Evolutionary conservation across 1,139 yeast genomes (phyloP).

Genomic region (Geotrichum aggregatum): DNA sequence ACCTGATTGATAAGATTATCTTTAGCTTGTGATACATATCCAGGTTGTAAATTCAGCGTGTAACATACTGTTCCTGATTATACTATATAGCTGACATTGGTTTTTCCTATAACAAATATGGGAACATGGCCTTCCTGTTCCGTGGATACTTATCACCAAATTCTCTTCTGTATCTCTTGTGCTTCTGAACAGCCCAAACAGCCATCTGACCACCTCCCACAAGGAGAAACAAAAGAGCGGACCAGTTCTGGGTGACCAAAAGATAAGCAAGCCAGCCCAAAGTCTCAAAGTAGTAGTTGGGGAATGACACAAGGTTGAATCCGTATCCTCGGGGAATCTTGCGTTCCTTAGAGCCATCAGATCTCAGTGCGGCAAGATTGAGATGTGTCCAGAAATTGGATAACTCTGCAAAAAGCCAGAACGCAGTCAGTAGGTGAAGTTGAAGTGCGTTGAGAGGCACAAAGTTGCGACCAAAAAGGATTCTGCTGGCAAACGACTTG

Average conservation of each 20-base stretch:
- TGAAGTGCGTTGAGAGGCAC: slow-evolving; percentile 25
- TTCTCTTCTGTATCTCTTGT: slow-evolving; percentile 59
- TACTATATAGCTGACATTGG: no score
- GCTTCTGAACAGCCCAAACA: slow-evolving; percentile 73
- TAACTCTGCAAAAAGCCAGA: slow-evolving; percentile 64
- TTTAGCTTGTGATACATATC: no score
- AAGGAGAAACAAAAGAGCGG: slow-evolving; percentile 62
- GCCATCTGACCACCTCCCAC: slow-evolving; percentile 78
- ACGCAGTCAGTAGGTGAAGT: slow-evolving; percentile 27
- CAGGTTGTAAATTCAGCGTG: no score
- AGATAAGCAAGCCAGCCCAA: slow-evolving; percentile 69
- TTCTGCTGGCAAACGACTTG: slow-evolving; percentile 24
- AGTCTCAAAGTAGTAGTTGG: slow-evolving; percentile 87
- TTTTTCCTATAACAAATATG: slow-evolving; percentile 45
- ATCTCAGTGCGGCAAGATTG: slow-evolving; percentile 55
- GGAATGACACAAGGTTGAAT: slow-evolving; percentile 48
- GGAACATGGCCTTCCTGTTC: slow-evolving; percentile 62
- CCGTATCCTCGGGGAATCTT: slow-evolving; percentile 53
- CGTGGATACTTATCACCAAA: slow-evolving; percentile 75
- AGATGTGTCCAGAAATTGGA: slow-evolving; percentile 71
- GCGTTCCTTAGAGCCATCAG: slow-evolving; percentile 45
- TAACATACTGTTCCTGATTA: no score
- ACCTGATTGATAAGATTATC: not conserved
- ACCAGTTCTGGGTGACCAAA: slow-evolving; percentile 70
- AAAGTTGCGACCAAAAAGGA: slow-evolving; percentile 34